These are phyloP conservation scores for Fusarium sp. DNA, from an alignment of 2,329 filamentous ascomycete genomes.

Conservation along the genomic window DNA sequence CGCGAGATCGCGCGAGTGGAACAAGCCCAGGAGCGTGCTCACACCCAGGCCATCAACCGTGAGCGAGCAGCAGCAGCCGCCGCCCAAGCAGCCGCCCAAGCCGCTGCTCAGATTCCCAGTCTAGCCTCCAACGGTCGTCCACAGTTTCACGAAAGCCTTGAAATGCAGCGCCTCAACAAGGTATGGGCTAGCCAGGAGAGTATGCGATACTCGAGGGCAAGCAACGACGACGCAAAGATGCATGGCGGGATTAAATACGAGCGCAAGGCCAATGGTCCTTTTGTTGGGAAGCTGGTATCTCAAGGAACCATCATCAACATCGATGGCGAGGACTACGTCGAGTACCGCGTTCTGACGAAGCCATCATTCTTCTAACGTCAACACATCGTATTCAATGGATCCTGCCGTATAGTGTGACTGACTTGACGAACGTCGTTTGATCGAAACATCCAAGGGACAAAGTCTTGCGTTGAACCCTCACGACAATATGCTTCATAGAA, in stretches of 20 bases:
- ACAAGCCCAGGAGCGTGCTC: slow-evolving; percentile 62
- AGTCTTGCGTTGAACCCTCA: background rate
- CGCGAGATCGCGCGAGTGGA: slow-evolving; percentile 65
- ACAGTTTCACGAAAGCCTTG: slow-evolving; percentile 59
- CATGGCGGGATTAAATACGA: slow-evolving; percentile 71
- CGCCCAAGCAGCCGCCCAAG: slow-evolving; percentile 47
- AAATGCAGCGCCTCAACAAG: slow-evolving; percentile 64
- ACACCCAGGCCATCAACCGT: slow-evolving; percentile 58
- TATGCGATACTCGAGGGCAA: slow-evolving; percentile 54
- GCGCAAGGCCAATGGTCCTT: slow-evolving; percentile 69
- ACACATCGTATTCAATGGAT: background rate
- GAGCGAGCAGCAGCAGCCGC: slow-evolving; percentile 52
- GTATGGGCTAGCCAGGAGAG: slow-evolving; percentile 67
- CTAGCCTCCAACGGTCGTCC: slow-evolving; percentile 44
- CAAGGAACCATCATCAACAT: slow-evolving; percentile 71
- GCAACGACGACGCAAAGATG: slow-evolving; percentile 65
- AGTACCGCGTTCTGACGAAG: slow-evolving; percentile 73
- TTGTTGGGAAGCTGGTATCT: slow-evolving; percentile 71
- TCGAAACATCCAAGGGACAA: background rate
- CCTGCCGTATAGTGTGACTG: background rate
- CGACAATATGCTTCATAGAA: background rate
- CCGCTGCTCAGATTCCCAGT: slow-evolving; percentile 44
- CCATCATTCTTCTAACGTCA: slow-evolving; percentile 65
- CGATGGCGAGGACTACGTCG: slow-evolving; percentile 74
- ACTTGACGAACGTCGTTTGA: background rate